phyloP scores from a whole-genome alignment of 257 asterid genomes.

The Nicotiana benthamiana region DNA sequence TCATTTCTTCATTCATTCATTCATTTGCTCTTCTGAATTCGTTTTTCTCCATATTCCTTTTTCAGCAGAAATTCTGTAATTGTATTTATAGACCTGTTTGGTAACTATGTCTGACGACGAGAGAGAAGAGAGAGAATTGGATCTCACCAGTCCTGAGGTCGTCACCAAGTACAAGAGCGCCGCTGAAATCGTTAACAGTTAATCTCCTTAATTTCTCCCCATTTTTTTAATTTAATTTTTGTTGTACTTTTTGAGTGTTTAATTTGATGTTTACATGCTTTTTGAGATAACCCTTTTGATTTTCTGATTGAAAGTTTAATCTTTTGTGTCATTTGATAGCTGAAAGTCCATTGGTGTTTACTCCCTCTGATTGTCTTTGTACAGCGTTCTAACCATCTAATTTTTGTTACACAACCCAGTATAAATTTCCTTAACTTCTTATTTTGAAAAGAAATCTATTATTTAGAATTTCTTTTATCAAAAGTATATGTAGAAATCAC shows the following conservation, averaged over 20 bases:
- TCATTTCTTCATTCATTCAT: not conserved
- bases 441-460: too few relatives aligned
- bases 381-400: not conserved
- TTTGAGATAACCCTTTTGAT: not conserved
- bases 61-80: not conserved
- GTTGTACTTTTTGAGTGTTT: not conserved
- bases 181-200: conserved; percentile 86
- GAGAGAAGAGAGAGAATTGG: conserved; percentile 89
- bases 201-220: not conserved
- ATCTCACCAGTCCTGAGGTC: conserved; percentile 78
- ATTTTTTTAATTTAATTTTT: not conserved
- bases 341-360: not conserved
- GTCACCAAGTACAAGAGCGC: conserved; percentile 93
- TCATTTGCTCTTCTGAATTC: not conserved
- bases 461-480: too few relatives aligned
- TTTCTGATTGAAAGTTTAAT: not conserved
- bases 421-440: not conserved
- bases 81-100: not conserved
- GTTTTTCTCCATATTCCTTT: not conserved
- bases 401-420: not conserved
- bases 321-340: not conserved
- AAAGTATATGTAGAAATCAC: not conserved
- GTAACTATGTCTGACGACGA: conserved; percentile 81
- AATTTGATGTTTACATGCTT: not conserved
- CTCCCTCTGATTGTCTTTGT: not conserved